Evolutionary conservation across 129 eudicot species (phyloP).

Genomic region (Centaurea solstitialis): DNA sequence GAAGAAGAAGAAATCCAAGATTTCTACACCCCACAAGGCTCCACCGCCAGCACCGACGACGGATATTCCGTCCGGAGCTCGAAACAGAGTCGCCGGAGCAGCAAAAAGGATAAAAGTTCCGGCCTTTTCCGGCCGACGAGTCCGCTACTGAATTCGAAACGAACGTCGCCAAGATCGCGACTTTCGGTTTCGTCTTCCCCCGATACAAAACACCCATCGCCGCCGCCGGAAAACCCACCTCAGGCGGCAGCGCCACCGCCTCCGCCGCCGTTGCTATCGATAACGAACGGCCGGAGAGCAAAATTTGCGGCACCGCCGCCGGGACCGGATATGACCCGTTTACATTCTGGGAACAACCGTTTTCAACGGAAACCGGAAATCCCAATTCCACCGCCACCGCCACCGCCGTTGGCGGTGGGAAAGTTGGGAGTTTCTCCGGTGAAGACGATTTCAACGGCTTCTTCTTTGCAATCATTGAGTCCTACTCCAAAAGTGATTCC

Average conservation of each 20-base stretch:
- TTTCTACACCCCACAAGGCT: constrained; percentile 89
- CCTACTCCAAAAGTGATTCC: constrained; percentile 41
- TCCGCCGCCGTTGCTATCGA: constrained; percentile 13
- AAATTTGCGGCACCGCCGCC: constrained; percentile 70
- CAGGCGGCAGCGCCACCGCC: constrained; percentile 24
- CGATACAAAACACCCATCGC: constrained; percentile 48
- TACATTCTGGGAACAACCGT: constrained; percentile 42
- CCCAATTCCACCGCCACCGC: constrained; percentile 51
- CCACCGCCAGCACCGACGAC: constrained; percentile 74
- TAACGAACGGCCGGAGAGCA: constrained; percentile 47
- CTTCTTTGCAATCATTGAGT: constrained; percentile 31
- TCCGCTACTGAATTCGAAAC: constrained; percentile 41
- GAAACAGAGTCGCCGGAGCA: constrained; percentile 26
- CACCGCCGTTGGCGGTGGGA: constrained; percentile 33
- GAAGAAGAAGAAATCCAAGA: constrained; percentile 61
- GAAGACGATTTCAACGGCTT: constrained; percentile 23
- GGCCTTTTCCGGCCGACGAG: constrained; percentile 19
- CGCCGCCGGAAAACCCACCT: constrained; percentile 35
- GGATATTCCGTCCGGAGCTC: constrained; percentile 48
- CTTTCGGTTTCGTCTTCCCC: constrained; percentile 65
- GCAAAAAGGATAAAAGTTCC: constrained; percentile 18
- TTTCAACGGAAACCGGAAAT: constrained; percentile 32
- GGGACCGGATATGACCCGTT: constrained; percentile 60
- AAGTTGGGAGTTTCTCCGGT: constrained; percentile 25
- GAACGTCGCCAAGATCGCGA: constrained; percentile 82